Percentiles rank a stretch among this genome's conserved stretches.
Evolutionary conservation across 139 green algal species (phyloP).

Genomic region (Asterochloris erici): DNA sequence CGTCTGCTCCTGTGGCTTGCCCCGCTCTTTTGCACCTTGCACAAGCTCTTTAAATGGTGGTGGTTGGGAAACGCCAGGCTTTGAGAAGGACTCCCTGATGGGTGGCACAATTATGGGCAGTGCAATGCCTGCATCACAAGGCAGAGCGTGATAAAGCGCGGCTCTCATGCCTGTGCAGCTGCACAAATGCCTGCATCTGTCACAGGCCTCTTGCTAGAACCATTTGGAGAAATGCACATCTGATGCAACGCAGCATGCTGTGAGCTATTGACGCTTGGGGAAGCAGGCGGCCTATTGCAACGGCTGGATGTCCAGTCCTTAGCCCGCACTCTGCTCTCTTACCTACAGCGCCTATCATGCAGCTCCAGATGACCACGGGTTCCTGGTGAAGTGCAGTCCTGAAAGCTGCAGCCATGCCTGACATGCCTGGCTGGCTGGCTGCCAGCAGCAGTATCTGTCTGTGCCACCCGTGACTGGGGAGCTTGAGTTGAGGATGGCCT

Average conservation of each 20-base stretch:
- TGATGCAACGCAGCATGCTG: too few species aligned
- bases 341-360: slow-evolving; percentile 46
- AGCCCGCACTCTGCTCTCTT: not conserved
- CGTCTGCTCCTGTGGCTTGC: too few species aligned
- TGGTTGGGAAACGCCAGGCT: slow-evolving; percentile 2
- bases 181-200: not conserved
- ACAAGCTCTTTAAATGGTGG: slow-evolving; percentile 19
- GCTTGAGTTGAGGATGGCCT: too few species aligned
- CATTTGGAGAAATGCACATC: too few species aligned
- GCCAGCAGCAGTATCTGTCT: not conserved
- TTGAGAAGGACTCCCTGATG: slow-evolving; percentile 31
- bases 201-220: not conserved
- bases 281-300: too few species aligned
- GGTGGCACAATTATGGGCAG: slow-evolving; percentile 46
- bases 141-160: not conserved
- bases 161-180: too few species aligned
- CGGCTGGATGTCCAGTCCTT: too few species aligned
- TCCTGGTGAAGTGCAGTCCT: slow-evolving; percentile 28
- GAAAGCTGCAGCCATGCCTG: slow-evolving; percentile 2
- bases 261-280: too few species aligned
- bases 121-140: slow-evolving; percentile 30
- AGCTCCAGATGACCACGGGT: slow-evolving; percentile 51
- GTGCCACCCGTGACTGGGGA: too few species aligned
- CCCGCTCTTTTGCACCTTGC: too few species aligned
- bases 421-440: not conserved